These are phyloP conservation scores for Fusarium solani-melongenae DNA, from an alignment of 2,329 filamentous ascomycete genomes.

Conservation along the genomic window DNA sequence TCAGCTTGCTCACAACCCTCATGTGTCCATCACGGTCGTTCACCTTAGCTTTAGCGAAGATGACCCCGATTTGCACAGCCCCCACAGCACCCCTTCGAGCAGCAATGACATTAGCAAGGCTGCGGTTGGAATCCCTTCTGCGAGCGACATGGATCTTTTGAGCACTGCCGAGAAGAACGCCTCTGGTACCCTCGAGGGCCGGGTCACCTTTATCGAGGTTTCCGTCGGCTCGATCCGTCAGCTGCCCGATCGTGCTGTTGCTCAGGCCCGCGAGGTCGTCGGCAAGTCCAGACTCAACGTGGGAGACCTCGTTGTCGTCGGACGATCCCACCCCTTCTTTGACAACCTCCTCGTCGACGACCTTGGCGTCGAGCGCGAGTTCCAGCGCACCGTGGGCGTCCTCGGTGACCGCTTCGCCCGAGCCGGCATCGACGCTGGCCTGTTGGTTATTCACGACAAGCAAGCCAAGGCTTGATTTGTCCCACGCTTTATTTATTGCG, in stretches of 20 bases:
- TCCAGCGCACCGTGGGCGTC: conserved; percentile 42
- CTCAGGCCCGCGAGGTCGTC: conserved; percentile 31
- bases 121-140: conserved; percentile 17
- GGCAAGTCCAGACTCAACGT: conserved; percentile 40
- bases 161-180: conserved; percentile 37
- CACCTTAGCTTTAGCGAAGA: conserved; percentile 49
- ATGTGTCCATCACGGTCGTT: conserved; percentile 81
- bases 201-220: conserved; percentile 37
- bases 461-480: not conserved
- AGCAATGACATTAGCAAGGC: conserved; percentile 22
- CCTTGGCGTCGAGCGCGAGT: conserved; percentile 41
- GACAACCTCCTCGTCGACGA: conserved; percentile 29
- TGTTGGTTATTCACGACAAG: conserved; percentile 43
- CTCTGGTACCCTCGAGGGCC: conserved; percentile 24
- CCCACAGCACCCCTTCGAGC: conserved; percentile 14
- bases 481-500: too few relatives aligned
- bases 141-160: conserved; percentile 45
- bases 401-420: conserved; percentile 41
- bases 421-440: conserved; percentile 43
- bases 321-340: conserved; percentile 34
- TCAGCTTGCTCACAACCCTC: conserved; percentile 82
- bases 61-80: conserved; percentile 14
- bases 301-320: conserved; percentile 42
- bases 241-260: conserved; percentile 40
- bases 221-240: conserved; percentile 38